Conservation (phyloP, 148 eudicot genomes). For the Mesembryanthemum crystallinum region DNA sequence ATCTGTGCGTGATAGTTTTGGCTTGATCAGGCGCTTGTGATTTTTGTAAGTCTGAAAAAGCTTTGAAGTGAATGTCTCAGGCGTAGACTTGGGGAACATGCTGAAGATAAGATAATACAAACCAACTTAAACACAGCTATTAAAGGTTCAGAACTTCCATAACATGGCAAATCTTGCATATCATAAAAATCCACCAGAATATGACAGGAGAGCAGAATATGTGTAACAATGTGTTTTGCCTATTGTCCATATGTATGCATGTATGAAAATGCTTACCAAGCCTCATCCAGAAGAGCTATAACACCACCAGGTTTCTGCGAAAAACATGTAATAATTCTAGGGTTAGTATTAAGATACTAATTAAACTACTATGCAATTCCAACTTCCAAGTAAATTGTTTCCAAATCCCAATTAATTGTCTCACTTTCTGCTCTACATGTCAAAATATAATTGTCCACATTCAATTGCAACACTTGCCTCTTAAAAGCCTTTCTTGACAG, state of each 20-base stretch:
- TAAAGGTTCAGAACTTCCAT: conserved; percentile 3
- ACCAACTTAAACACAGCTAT: conserved; percentile 18
- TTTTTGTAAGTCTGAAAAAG: conserved; percentile 85
- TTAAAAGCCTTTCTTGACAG: not conserved
- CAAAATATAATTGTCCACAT: not conserved
- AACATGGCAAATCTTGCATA: not conserved
- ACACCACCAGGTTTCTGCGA: conserved; percentile 98
- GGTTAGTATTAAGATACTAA: conserved; percentile 8
- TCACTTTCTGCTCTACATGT: not conserved
- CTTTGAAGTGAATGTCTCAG: conserved; percentile 90
- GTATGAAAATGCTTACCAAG: conserved; percentile 56
- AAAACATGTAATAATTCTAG: conserved; percentile 1
- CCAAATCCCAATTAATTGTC: not conserved
- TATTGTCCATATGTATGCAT: conserved; percentile 6
- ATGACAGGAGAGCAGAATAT: not conserved
- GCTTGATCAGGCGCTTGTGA: conserved; percentile 90
- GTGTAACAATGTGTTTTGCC: not conserved
- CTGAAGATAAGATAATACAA: conserved; percentile 43
- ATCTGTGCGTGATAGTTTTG: conserved; percentile 91
- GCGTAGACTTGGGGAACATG: conserved; percentile 98
- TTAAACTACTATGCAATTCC: not conserved
- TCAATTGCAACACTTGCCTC: not conserved
- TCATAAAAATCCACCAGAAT: not conserved
- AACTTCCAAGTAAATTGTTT: not conserved
- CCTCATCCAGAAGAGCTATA: conserved; percentile 95